phyloP scores from a whole-genome alignment of 768 basidiomycete genomes.

The Suillus subluteus region DNA sequence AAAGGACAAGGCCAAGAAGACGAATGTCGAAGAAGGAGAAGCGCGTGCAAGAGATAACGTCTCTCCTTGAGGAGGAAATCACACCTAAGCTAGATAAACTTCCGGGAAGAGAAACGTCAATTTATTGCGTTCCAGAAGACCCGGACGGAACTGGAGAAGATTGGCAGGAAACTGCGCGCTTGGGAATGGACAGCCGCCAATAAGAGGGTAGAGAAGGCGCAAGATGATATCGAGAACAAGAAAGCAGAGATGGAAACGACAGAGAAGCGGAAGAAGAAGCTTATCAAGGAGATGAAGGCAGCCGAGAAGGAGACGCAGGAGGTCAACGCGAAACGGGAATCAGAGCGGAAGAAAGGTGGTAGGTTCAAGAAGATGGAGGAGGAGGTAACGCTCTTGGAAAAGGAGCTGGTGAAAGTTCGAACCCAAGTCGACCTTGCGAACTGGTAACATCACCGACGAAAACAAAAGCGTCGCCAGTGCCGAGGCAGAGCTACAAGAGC shows the following conservation, averaged over 20 bases:
- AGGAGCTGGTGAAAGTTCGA: conserved; percentile 76
- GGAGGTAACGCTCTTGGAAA: conserved; percentile 75
- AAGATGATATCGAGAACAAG: conserved; percentile 55
- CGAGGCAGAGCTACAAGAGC: conserved; percentile 62
- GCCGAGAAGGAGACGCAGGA: conserved; percentile 69
- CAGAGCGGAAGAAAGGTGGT: conserved; percentile 91
- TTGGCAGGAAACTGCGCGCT: conserved; percentile 80
- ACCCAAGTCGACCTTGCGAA: conserved; percentile 87
- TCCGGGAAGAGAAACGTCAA: conserved; percentile 85
- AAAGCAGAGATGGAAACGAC: conserved; percentile 50
- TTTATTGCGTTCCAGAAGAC: conserved; percentile 92
- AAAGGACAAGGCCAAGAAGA: conserved; percentile 95
- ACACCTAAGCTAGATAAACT: conserved; percentile 91
- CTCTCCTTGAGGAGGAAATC: conserved; percentile 86
- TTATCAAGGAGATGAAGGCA: conserved; percentile 54
- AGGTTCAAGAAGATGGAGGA: conserved; percentile 88
- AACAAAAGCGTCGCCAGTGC: conserved; percentile 56
- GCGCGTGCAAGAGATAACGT: conserved; percentile 85
- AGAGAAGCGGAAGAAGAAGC: conserved; percentile 52
- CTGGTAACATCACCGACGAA: conserved; percentile 78
- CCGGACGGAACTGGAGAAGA: conserved; percentile 82
- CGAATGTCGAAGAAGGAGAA: conserved; percentile 98
- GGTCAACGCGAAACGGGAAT: conserved; percentile 78
- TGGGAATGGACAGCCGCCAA: conserved; percentile 82
- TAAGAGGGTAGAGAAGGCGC: conserved; percentile 55